Evolutionary conservation across 371 early-diverging fungal species (phyloP).

Genomic region (Saksenaea oblongispora): DNA sequence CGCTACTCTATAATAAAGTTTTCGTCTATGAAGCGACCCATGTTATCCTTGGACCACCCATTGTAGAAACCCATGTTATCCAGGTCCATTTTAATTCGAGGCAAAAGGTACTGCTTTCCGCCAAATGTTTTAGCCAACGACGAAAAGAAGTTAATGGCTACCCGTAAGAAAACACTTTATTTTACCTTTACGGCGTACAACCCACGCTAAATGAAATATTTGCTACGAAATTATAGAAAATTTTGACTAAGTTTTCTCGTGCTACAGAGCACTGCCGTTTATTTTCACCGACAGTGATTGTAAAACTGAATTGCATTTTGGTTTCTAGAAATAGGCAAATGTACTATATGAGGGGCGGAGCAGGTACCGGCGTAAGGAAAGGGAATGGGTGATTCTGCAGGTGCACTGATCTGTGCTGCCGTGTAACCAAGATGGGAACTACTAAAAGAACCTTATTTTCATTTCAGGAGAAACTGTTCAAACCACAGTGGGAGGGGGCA

Average conservation of each 20-base stretch:
- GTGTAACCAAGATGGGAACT: not conserved
- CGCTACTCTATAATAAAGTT: too few species aligned
- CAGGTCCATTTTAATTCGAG: too few species aligned
- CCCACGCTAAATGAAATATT: not conserved
- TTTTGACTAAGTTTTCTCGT: not conserved
- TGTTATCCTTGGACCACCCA: too few species aligned
- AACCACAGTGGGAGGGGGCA: not conserved
- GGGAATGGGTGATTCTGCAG: not conserved
- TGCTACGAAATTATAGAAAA: not conserved
- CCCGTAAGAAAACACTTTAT: too few species aligned
- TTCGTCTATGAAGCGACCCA: too few species aligned
- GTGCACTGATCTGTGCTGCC: slow-evolving; percentile 4
- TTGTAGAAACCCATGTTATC: too few species aligned
- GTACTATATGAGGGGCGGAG: slow-evolving; percentile 2
- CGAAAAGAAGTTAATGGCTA: too few species aligned
- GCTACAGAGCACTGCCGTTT: not conserved
- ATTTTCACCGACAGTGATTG: not conserved
- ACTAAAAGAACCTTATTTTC: not conserved
- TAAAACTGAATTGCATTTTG: not conserved
- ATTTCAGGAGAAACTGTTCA: not conserved
- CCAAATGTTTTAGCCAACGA: too few species aligned
- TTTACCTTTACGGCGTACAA: too few species aligned
- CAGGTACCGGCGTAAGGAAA: not conserved
- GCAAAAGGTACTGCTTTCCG: too few species aligned
- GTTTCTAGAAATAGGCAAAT: slow-evolving; percentile 5